Percentiles rank a stretch among this genome's conserved stretches.
Evolutionary conservation across 1,284 basidiomycete species (phyloP).

Genomic region (Heterobasidion annosum): DNA sequence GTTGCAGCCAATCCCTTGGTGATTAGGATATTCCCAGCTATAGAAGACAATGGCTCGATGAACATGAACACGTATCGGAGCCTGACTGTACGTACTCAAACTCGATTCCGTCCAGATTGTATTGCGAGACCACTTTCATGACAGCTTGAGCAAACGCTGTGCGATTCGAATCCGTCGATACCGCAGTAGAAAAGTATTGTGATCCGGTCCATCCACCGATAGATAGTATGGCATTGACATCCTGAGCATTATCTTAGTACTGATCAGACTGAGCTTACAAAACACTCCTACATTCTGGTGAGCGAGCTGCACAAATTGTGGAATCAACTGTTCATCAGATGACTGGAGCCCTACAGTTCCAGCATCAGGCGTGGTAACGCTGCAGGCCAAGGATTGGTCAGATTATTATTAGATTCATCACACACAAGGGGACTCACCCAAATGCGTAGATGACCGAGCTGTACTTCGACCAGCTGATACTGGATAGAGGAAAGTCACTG

Average conservation of each 20-base stretch:
- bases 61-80: neutral
- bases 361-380: constrained; percentile 39
- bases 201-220: constrained; percentile 88
- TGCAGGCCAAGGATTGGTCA: neutral
- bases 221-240: constrained; percentile 68
- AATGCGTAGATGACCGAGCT: constrained; percentile 47
- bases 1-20: constrained; percentile 62
- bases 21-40: constrained; percentile 81
- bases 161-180: constrained; percentile 51
- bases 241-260: constrained; percentile 19
- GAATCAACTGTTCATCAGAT: constrained; percentile 33
- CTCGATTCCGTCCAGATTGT: constrained; percentile 77
- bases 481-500: constrained; percentile 26
- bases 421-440: constrained; percentile 32
- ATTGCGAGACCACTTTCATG: constrained; percentile 47
- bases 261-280: neutral
- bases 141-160: constrained; percentile 63
- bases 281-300: constrained; percentile 37
- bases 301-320: constrained; percentile 46
- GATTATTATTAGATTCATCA: neutral
- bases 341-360: constrained; percentile 29
- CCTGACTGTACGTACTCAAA: constrained; percentile 54
- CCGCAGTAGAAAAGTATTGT: constrained; percentile 66
- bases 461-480: constrained; percentile 49
- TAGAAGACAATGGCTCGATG: neutral